phyloP scores from a whole-genome alignment of 371 early-diverging fungal genomes.

The Apophysomyces ossiformis region DNA sequence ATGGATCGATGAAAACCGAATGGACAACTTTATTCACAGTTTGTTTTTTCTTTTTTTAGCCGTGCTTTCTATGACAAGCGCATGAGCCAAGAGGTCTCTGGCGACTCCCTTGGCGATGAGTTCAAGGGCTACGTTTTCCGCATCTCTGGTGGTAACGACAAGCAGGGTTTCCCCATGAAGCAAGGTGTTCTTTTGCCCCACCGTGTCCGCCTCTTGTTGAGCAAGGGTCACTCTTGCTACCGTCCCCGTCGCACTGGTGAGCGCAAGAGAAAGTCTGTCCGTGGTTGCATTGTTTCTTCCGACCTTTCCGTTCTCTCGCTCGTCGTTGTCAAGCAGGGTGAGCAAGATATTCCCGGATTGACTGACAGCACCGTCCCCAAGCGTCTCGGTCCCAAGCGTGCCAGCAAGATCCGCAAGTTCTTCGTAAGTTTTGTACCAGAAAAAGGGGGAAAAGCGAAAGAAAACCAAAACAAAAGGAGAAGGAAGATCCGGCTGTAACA shows the following conservation, averaged over 20 bases:
- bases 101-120: conserved; percentile 96
- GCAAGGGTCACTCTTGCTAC: conserved; percentile 99
- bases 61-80: conserved; percentile 98
- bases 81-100: conserved; percentile 95
- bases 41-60: conserved; percentile 44
- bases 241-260: conserved; percentile 97
- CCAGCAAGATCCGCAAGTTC: conserved; percentile 97
- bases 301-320: conserved; percentile 96
- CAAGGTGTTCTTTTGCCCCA: conserved; percentile 93
- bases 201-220: conserved; percentile 95
- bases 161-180: conserved; percentile 99
- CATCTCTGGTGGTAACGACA: conserved; percentile 99
- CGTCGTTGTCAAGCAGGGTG: conserved; percentile 96
- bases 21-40: neutral
- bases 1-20: neutral
- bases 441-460: too few species aligned
- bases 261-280: conserved; percentile 99
- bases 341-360: conserved; percentile 94
- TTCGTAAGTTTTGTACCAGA: conserved; percentile 66
- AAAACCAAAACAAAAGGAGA: too few species aligned
- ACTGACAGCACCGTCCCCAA: conserved; percentile 94
- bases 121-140: conserved; percentile 99
- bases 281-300: conserved; percentile 98
- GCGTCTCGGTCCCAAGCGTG: conserved; percentile 99
- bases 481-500: too few species aligned